Conservation (phyloP, 1,139 yeast genomes). For the Scheffersomyces cryptocercus region DNA sequence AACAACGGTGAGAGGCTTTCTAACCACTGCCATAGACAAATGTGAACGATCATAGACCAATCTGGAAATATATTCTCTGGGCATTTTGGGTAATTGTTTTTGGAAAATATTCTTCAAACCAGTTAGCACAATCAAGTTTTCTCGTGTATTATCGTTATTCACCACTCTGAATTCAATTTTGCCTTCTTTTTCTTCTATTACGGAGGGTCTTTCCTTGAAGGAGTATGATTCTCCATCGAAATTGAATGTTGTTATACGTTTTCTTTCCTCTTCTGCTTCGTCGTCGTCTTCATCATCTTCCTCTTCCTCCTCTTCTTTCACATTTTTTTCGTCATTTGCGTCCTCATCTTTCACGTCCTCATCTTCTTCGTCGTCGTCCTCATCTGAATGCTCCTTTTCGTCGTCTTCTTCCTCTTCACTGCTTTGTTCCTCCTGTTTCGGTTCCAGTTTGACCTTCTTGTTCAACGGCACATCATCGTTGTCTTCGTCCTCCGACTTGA, state of each 20-base stretch:
- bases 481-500: constrained; percentile 22
- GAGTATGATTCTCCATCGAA: constrained; percentile 80
- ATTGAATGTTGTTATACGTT: constrained; percentile 39
- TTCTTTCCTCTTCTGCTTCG: constrained; percentile 56
- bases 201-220: constrained; percentile 91
- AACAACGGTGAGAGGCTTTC: constrained; percentile 90
- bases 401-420: constrained; percentile 11
- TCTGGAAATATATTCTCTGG: constrained; percentile 92
- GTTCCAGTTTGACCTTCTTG: constrained; percentile 26
- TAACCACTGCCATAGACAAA: constrained; percentile 91
- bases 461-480: constrained; percentile 37
- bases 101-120: constrained; percentile 96
- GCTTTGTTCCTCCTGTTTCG: constrained; percentile 3
- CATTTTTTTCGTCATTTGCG: constrained; percentile 14
- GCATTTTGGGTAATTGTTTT: constrained; percentile 98
- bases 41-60: constrained; percentile 94
- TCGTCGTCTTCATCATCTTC: constrained; percentile 48
- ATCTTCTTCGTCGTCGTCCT: constrained; percentile 9
- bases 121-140: constrained; percentile 86
- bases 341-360: constrained; percentile 12
- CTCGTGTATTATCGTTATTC: constrained; percentile 86
- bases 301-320: constrained; percentile 27
- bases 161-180: constrained; percentile 94
- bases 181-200: constrained; percentile 87
- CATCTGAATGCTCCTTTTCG: constrained; percentile 14